Base-by-base conservation (phyloP, 2,329 filamentous ascomycete species). In the Alternaria incomplexa region DNA sequence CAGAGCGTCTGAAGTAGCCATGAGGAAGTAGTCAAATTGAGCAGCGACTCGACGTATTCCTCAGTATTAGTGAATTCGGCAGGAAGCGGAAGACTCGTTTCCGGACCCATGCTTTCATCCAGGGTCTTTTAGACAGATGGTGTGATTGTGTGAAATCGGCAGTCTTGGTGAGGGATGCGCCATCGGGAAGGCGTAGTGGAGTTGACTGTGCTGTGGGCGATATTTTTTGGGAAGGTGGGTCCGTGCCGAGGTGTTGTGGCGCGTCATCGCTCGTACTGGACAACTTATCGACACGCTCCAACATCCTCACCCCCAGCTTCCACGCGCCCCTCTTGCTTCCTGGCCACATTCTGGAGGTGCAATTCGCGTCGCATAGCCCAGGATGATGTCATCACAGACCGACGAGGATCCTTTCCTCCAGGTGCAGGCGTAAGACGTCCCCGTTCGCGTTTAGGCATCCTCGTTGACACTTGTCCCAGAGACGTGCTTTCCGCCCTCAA, bases 401-500 rank as follows among this genome's bases (percentile, higher is more conserved):
- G 74, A 80, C 28, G 77, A 83, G 66, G 84, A 85, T 68, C 84
- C 84, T 28, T 85, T 85, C 73, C 77, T 84, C 63, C 81, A 84
- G 68, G 83, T 84, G 40, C 84, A 85, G 72, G 79, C 82, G 80
- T 82, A 72, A 63, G 79, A 64, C 58, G 56, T 20, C 40, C 22
- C 30, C 50, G 46, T 59, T 20, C 30, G 46, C 55, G 30, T 36
- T 61, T 48, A 56, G 58, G 52, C 56, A 58, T 53, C 68, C 60
- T 20, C 10, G 65, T 68, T 79, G 65, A 79, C 67, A 63, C 56
- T n/a, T 60, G 53, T 44, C 26, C 62, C 78, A 97, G 93, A 82
- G 96, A 99, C 82, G 93, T 98, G 70, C 90, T 97, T 70, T 84
- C 89, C 67, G 91, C 96, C 64, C 89, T 99, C 67, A 87, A 91